Conservation (phyloP, 106 monocot species). For the Platanthera zijinensis region DNA sequence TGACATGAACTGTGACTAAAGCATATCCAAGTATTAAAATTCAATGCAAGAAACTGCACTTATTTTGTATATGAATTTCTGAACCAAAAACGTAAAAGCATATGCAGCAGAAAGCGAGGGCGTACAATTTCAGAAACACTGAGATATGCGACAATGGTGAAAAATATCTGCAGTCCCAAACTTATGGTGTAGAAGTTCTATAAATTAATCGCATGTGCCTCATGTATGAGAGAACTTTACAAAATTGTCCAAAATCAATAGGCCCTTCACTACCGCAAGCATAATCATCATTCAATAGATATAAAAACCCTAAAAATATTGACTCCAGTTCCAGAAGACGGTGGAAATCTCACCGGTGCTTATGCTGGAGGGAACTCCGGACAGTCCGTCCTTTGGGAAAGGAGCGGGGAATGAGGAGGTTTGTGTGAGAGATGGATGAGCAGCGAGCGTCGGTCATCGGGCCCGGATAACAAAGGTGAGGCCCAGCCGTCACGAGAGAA, state of each 20-base stretch:
- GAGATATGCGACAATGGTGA: background rate
- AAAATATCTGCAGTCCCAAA: background rate
- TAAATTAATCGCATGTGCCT: background rate
- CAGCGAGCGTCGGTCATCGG: background rate
- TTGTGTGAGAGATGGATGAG: background rate
- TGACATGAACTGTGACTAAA: background rate
- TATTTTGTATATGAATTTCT: background rate
- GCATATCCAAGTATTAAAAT: background rate
- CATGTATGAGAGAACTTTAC: background rate
- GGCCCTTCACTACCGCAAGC: background rate
- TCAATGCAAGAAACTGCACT: background rate
- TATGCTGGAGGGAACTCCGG: background rate
- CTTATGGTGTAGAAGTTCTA: background rate
- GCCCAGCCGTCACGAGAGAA: constrained; percentile 13
- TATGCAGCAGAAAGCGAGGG: background rate
- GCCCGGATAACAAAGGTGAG: constrained; percentile 4
- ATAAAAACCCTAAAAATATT: background rate
- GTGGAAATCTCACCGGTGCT: constrained; percentile 13
- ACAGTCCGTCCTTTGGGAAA: background rate
- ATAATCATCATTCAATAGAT: background rate
- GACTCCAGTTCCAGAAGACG: background rate
- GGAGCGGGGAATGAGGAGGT: background rate
- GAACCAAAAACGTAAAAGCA: background rate
- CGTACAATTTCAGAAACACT: background rate
- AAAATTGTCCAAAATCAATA: background rate